Percentiles rank a stretch among this genome's conserved stretches.
These are phyloP conservation scores for Salix viminalis DNA, from an alignment of 345 rosid genomes.

Conservation along the genomic window DNA sequence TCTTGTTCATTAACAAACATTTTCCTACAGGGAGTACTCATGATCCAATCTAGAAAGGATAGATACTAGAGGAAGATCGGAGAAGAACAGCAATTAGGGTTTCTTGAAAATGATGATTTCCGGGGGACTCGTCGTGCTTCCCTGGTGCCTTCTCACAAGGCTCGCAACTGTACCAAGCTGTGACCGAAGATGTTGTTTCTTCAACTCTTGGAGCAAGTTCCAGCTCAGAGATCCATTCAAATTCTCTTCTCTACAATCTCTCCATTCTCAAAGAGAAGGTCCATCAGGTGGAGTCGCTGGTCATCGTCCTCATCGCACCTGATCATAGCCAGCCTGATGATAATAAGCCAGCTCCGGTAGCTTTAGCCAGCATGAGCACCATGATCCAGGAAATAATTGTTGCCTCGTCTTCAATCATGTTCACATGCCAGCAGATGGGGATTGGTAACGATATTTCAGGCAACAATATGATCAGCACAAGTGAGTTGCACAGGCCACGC, in stretches of 20 bases:
- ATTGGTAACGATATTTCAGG: neutral
- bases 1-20: too few species aligned
- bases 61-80: neutral
- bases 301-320: constrained; percentile 36
- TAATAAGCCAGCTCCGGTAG: constrained; percentile 36
- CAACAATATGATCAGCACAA: constrained; percentile 4
- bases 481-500: constrained; percentile 8
- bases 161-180: constrained; percentile 19
- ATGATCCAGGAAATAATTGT: constrained; percentile 60
- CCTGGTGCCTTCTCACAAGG: constrained; percentile 24
- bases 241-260: constrained; percentile 52
- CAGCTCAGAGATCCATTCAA: constrained; percentile 18
- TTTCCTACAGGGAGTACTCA: neutral
- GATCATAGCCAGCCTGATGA: constrained; percentile 26
- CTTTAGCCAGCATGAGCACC: constrained; percentile 41
- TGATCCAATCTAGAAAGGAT: neutral
- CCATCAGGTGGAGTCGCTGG: constrained; percentile 54
- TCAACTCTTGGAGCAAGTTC: constrained; percentile 20
- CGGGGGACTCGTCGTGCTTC: constrained; percentile 17
- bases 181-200: constrained; percentile 17
- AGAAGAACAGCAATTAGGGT: neutral
- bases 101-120: constrained; percentile 31
- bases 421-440: constrained; percentile 59
- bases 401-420: constrained; percentile 60
- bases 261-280: constrained; percentile 61